Conservation (phyloP, 768 basidiomycete genomes). For the Coprinopsis cinerea region DNA sequence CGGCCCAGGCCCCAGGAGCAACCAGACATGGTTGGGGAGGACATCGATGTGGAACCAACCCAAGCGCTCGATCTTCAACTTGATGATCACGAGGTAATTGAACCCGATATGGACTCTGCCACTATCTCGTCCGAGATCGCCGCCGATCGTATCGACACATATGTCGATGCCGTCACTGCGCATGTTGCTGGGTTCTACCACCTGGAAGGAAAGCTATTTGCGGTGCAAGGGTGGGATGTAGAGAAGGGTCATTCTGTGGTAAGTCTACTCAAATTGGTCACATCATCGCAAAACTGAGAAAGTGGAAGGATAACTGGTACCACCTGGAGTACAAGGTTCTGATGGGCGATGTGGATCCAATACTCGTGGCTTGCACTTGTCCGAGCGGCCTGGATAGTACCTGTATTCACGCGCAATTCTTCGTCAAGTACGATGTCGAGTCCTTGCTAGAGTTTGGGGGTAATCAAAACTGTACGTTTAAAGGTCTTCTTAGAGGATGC, state of each 20-base stretch:
- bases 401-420: constrained; percentile 7
- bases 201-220: not conserved
- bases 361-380: constrained; percentile 2
- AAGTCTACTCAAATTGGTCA: not conserved
- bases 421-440: not conserved
- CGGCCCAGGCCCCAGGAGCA: not conserved
- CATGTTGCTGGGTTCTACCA: constrained; percentile 3
- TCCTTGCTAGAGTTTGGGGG: not conserved
- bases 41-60: not conserved
- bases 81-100: not conserved
- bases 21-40: not conserved
- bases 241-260: not conserved
- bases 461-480: not conserved
- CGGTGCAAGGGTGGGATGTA: constrained; percentile 9
- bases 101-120: not conserved
- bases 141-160: not conserved
- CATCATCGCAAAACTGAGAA: not conserved
- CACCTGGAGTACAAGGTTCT: not conserved
- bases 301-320: not conserved
- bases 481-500: not conserved
- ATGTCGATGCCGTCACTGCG: constrained; percentile 1
- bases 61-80: too few species aligned
- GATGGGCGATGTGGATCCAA: not conserved
- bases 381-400: not conserved
- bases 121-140: not conserved